Conservation (phyloP, 768 basidiomycete genomes). For the Psilocybe azurescens region DNA sequence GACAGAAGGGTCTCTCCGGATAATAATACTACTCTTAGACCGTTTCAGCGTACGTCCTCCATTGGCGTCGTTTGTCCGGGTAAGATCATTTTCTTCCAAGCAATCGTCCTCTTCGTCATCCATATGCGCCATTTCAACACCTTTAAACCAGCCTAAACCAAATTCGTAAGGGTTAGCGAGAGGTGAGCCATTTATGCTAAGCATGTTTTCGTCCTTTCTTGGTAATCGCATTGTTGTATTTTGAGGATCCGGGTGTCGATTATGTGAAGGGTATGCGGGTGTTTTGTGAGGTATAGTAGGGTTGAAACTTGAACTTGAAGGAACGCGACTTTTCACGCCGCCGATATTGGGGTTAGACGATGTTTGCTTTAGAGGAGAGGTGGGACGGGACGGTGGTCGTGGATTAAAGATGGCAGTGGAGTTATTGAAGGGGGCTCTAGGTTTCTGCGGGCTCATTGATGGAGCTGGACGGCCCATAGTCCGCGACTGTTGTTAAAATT, state of each 20-base stretch:
- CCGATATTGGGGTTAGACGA: conserved; percentile 32
- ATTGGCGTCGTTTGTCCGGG: conserved; percentile 27
- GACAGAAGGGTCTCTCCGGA: conserved; percentile 63
- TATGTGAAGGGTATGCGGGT: conserved; percentile 51
- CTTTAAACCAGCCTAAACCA: conserved; percentile 63
- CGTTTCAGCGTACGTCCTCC: conserved; percentile 45
- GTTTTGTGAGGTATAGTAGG: conserved; percentile 66
- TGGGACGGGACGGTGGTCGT: conserved; percentile 43
- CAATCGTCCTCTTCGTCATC: conserved; percentile 39
- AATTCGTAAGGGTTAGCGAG: conserved; percentile 79
- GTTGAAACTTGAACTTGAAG: conserved; percentile 75
- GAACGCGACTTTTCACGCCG: conserved; percentile 41
- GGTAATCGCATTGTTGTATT: conserved; percentile 62
- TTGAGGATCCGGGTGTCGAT: conserved; percentile 27
- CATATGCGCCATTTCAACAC: conserved; percentile 40
- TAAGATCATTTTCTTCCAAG: conserved; percentile 23
- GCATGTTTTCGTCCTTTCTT: conserved; percentile 76
- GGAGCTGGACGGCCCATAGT: conserved; percentile 38
- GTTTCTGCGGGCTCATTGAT: conserved; percentile 53
- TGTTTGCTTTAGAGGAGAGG: conserved; percentile 58
- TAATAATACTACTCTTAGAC: conserved; percentile 62
- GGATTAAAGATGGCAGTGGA: conserved; percentile 34
- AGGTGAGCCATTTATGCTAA: conserved; percentile 84
- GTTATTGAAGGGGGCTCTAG: conserved; percentile 49
- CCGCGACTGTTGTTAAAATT: conserved; percentile 31